Conservation (phyloP, 1,284 basidiomycete genomes). For the Mrakiaceae sp. region DNA sequence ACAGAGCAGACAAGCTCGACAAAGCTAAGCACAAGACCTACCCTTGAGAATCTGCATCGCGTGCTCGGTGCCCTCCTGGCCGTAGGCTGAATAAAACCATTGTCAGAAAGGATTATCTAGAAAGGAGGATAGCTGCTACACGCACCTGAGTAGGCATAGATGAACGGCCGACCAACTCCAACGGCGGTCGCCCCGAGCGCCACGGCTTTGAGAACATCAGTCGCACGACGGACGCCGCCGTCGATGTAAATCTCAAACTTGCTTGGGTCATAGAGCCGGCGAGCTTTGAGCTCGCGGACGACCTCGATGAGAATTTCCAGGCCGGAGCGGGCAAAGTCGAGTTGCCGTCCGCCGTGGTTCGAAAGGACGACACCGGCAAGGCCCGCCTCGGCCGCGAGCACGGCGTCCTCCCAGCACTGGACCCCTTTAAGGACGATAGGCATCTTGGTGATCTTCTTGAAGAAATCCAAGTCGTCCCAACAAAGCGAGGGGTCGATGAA, state of each 20-base stretch:
- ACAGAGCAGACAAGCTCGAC: background rate
- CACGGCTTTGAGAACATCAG: constrained; percentile 81
- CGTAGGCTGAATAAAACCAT: constrained; percentile 52
- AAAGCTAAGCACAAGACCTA: constrained; percentile 23
- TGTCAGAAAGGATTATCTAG: too few species aligned
- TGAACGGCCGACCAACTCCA: constrained; percentile 61
- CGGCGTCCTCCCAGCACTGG: constrained; percentile 86
- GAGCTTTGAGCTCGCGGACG: constrained; percentile 56
- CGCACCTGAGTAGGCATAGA: constrained; percentile 56
- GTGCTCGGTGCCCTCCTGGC: constrained; percentile 62
- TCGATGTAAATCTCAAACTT: constrained; percentile 84
- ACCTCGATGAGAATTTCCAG: constrained; percentile 85
- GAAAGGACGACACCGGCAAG: constrained; percentile 76
- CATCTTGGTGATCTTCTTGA: constrained; percentile 73
- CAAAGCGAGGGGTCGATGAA: constrained; percentile 85
- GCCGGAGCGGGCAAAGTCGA: constrained; percentile 82
- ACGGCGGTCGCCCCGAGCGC: constrained; percentile 80
- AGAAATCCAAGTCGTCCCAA: constrained; percentile 81
- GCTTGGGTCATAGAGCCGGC: constrained; percentile 43
- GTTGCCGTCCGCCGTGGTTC: constrained; percentile 81
- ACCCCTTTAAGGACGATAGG: constrained; percentile 61
- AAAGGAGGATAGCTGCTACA: too few species aligned
- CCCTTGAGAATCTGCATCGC: constrained; percentile 68
- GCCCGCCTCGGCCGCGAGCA: constrained; percentile 73
- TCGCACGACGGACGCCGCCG: constrained; percentile 80